Evolutionary conservation across 257 asterid genomes (phyloP), one percentile per base, ranked within the genome.

Genomic region (Solanum habrochaites): DNA sequence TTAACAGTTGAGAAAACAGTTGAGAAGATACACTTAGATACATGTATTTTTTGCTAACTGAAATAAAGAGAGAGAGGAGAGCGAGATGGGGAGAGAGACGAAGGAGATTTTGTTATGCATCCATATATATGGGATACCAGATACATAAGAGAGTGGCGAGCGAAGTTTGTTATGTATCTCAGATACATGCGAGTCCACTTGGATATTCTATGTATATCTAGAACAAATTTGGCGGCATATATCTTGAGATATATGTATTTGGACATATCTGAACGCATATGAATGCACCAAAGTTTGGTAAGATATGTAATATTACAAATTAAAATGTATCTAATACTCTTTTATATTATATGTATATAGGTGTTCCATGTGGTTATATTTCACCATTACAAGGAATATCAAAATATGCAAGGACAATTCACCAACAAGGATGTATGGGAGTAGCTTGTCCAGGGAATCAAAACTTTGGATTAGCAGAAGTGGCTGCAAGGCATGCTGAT

Each of bases 311-410:
- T 56, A 56, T 56, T 56, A 3, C 11, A 56, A 56, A 18, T 18
- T 6, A 56, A 2, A 56, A 3, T 56, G 2, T 18, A 56, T 56
- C 11, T 56, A 56, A 56, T 32, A 18, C 58, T 74, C 12, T 62
- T 35, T 73, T 21, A 21, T 52, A 23, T 52, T 52, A 52, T 52
- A 52, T 52, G 62, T 62, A 39, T 70, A 47, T 82, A 96, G 99
- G 98, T 21, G 56, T 75, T 83, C 93, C 98, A 39, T 95, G 98
- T 75, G 89, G 90, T 20, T 97, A 95, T 82, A 95, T 94, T 2
- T 92, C 91, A 16, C 95, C 98, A 1, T 84, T 97, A 83, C 97
- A 94, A 89, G 99, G 99, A 12, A 92, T 97, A 88, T 83, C 94
- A 60, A 92, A 90, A 83, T 97, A 97, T 60, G 95, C 86, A 0